These are phyloP conservation scores for Pseudogymnoascus sp. DNA, from an alignment of 2,329 filamentous ascomycete species.

Conservation along the genomic window DNA sequence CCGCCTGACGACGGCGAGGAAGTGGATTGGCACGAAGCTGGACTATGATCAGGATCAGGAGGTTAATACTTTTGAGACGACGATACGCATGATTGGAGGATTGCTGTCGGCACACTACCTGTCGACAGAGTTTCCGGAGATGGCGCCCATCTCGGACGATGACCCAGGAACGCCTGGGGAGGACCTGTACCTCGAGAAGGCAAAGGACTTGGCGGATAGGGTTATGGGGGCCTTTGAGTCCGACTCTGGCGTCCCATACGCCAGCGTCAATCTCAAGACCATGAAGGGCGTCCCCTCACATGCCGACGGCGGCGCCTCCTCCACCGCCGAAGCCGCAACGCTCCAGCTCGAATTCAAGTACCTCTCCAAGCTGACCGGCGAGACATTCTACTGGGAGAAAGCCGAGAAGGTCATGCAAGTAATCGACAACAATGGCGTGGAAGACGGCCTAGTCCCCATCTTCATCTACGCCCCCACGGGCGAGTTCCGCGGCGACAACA, in stretches of 20 bases:
- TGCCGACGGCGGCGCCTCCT: slow-evolving; percentile 77
- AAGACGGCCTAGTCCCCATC: slow-evolving; percentile 84
- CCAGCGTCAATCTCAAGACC: slow-evolving; percentile 80
- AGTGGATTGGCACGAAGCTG: slow-evolving; percentile 78
- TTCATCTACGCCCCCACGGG: slow-evolving; percentile 77
- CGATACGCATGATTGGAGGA: slow-evolving; percentile 93
- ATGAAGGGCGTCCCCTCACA: slow-evolving; percentile 73
- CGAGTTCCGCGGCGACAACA: slow-evolving; percentile 73
- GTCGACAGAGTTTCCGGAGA: slow-evolving; percentile 71
- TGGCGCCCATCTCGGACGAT: slow-evolving; percentile 67
- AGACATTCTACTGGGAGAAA: slow-evolving; percentile 84
- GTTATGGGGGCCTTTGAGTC: slow-evolving; percentile 84
- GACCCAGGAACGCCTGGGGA: slow-evolving; percentile 68
- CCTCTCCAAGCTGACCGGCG: slow-evolving; percentile 85
- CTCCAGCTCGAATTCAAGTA: slow-evolving; percentile 97
- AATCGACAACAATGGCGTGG: slow-evolving; percentile 70
- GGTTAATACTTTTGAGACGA: slow-evolving; percentile 96
- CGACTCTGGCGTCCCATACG: slow-evolving; percentile 76
- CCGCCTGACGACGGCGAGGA: slow-evolving; percentile 71
- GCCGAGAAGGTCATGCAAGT: slow-evolving; percentile 88
- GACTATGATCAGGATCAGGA: slow-evolving; percentile 89
- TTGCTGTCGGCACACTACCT: slow-evolving; percentile 90
- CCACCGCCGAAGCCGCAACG: slow-evolving; percentile 86
- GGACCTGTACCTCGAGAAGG: slow-evolving; percentile 93
- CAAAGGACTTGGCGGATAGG: slow-evolving; percentile 82